Percentiles rank a stretch among this genome's conserved stretches.
Evolutionary conservation across 2,329 filamentous ascomycete genomes (phyloP).

Genomic region (Zalaria obscura): DNA sequence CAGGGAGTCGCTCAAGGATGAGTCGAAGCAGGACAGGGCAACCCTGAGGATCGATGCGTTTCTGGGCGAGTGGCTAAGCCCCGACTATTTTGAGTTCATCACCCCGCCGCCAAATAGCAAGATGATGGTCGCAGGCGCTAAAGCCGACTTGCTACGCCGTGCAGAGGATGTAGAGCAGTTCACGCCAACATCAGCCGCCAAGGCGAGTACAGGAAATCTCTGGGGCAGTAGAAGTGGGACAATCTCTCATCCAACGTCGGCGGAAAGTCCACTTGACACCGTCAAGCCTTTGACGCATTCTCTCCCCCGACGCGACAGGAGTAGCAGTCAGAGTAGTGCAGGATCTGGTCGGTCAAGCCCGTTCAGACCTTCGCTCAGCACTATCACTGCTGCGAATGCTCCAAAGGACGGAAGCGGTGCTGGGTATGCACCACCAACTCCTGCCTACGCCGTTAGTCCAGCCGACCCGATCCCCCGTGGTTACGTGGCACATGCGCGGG

Average conservation of each 20-base stretch:
- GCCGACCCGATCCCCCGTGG: constrained; percentile 73
- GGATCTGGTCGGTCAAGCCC: constrained; percentile 2
- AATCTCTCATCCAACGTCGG: neutral
- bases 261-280: constrained; percentile 11
- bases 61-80: constrained; percentile 87
- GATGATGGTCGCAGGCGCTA: constrained; percentile 79
- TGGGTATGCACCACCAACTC: constrained; percentile 59
- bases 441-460: constrained; percentile 68
- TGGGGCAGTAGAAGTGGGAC: constrained; percentile 32
- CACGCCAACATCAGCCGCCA: constrained; percentile 22
- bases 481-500: constrained; percentile 79
- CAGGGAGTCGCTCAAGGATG: constrained; percentile 17
- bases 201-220: constrained; percentile 15
- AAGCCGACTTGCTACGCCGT: constrained; percentile 67
- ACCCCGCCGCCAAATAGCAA: constrained; percentile 74
- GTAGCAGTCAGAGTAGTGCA: constrained; percentile 24
- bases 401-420: constrained; percentile 17
- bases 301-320: constrained; percentile 28
- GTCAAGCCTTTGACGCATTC: constrained; percentile 23
- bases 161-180: constrained; percentile 47
- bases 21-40: constrained; percentile 32
- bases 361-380: constrained; percentile 4
- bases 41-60: constrained; percentile 78
- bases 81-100: constrained; percentile 86
- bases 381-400: constrained; percentile 10